phyloP scores from a whole-genome alignment of 345 rosid genomes.

The Eucalyptus pauciflora region DNA sequence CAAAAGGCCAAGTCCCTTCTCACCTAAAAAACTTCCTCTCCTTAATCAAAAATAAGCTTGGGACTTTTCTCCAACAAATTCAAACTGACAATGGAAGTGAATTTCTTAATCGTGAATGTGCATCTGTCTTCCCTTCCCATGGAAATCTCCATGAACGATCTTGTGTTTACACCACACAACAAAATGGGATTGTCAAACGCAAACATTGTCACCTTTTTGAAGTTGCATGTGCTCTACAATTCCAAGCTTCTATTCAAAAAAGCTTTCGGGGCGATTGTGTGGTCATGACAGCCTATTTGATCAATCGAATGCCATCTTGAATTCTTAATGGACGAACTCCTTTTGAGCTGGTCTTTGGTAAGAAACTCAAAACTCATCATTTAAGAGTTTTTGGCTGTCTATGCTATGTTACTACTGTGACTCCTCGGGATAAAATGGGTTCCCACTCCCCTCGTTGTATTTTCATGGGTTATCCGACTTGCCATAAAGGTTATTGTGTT shows the following conservation, averaged over 20 bases:
- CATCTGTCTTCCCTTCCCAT: not conserved
- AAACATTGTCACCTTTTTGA: not conserved
- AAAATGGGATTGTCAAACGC: not conserved
- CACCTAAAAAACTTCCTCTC: not conserved
- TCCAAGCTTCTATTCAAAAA: not conserved
- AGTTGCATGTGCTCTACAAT: not conserved
- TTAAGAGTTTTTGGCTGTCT: too few relatives aligned
- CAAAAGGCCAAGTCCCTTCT: not conserved
- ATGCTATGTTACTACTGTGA: too few relatives aligned
- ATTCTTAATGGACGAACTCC: too few relatives aligned
- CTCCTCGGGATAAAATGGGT: too few relatives aligned
- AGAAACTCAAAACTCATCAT: too few relatives aligned
- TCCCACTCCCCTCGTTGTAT: too few relatives aligned
- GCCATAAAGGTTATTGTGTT: too few relatives aligned
- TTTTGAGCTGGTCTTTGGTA: too few relatives aligned
- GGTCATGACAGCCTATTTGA: not conserved
- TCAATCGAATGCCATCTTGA: not conserved
- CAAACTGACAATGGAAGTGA: not conserved
- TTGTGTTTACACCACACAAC: not conserved
- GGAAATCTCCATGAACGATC: not conserved
- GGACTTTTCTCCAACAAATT: not conserved
- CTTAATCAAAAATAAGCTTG: too few relatives aligned
- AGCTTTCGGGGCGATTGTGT: fast-evolving
- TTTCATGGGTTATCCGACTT: too few relatives aligned
- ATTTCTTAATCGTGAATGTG: not conserved